Conservation (phyloP, 2,329 filamentous ascomycete species). For the Penicillium hesseltinei region DNA sequence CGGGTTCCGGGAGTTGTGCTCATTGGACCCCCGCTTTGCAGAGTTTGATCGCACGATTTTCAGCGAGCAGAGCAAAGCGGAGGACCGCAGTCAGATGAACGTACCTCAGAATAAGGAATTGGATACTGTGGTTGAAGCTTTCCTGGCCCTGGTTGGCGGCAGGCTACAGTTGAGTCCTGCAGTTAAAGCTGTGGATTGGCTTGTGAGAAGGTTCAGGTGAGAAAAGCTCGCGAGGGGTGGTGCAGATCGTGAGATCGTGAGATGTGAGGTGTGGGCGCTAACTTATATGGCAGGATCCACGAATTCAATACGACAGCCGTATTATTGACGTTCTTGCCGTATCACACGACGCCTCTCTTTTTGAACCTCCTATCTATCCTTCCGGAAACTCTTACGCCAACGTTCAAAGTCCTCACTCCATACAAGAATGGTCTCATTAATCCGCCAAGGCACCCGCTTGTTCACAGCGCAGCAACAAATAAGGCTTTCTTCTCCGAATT, state of each 20-base stretch:
- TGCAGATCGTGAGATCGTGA: not conserved
- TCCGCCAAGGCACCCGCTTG: conserved; percentile 76
- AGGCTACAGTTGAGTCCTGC: conserved; percentile 80
- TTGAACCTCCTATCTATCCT: conserved; percentile 83
- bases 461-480: conserved; percentile 79
- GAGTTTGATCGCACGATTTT: conserved; percentile 78
- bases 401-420: conserved; percentile 80
- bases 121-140: conserved; percentile 73
- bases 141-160: conserved; percentile 75
- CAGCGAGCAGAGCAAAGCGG: conserved; percentile 85
- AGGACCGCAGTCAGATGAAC: conserved; percentile 84
- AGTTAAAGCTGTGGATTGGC: conserved; percentile 90
- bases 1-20: conserved; percentile 88
- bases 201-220: conserved; percentile 84
- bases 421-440: conserved; percentile 76
- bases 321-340: conserved; percentile 85
- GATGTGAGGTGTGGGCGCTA: conserved; percentile 23
- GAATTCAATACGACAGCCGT: conserved; percentile 80
- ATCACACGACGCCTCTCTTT: conserved; percentile 83
- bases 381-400: conserved; percentile 66
- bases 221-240: conserved; percentile 20
- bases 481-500: conserved; percentile 71
- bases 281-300: conserved; percentile 64
- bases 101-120: conserved; percentile 77
- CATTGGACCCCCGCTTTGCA: conserved; percentile 75